phyloP scores from a whole-genome alignment of 805 yeast species.

The Sungouiozyma ichnusensis region DNA sequence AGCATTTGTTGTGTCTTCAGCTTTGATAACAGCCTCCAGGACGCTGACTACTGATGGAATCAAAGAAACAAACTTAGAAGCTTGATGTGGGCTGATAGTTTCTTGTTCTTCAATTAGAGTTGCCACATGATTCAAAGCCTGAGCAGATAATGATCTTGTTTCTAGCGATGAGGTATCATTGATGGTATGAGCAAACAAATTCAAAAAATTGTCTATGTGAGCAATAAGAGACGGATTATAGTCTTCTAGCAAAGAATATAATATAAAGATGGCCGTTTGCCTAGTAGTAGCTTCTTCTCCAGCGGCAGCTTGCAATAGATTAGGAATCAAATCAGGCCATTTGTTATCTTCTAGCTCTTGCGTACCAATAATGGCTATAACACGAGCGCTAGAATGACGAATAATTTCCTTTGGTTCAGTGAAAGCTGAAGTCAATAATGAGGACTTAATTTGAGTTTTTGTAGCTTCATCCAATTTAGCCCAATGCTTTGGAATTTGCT shows the following conservation, averaged over 20 bases:
- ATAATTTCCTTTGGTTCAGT: slow-evolving; percentile 51
- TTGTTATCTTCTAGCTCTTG: slow-evolving; percentile 54
- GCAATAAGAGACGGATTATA: slow-evolving; percentile 46
- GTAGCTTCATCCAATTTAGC: slow-evolving; percentile 31
- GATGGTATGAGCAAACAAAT: slow-evolving; percentile 60
- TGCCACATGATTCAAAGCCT: slow-evolving; percentile 62
- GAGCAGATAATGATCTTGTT: slow-evolving; percentile 72
- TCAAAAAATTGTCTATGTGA: slow-evolving; percentile 57
- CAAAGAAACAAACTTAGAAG: slow-evolving; percentile 46
- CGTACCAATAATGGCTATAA: slow-evolving; percentile 76
- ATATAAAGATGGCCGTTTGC: slow-evolving; percentile 75
- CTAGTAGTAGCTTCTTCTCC: slow-evolving; percentile 45
- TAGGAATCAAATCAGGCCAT: slow-evolving; percentile 73
- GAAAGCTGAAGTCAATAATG: slow-evolving; percentile 62
- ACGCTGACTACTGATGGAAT: slow-evolving; percentile 78
- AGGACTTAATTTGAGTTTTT: slow-evolving; percentile 52
- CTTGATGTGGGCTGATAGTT: slow-evolving; percentile 36
- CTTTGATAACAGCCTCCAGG: slow-evolving; percentile 58
- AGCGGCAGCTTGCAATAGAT: slow-evolving; percentile 57
- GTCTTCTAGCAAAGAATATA: slow-evolving; percentile 69
- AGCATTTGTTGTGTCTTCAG: slow-evolving; percentile 63
- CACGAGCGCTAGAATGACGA: slow-evolving; percentile 84
- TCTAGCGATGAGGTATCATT: slow-evolving; percentile 53
- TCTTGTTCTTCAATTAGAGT: slow-evolving; percentile 54
- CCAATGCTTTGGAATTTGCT: slow-evolving; percentile 71